Evolutionary conservation across 176 grass and related monocot species (phyloP), one percentile per base, ranked within the genome.

Genomic region (Musa acuminata): DNA sequence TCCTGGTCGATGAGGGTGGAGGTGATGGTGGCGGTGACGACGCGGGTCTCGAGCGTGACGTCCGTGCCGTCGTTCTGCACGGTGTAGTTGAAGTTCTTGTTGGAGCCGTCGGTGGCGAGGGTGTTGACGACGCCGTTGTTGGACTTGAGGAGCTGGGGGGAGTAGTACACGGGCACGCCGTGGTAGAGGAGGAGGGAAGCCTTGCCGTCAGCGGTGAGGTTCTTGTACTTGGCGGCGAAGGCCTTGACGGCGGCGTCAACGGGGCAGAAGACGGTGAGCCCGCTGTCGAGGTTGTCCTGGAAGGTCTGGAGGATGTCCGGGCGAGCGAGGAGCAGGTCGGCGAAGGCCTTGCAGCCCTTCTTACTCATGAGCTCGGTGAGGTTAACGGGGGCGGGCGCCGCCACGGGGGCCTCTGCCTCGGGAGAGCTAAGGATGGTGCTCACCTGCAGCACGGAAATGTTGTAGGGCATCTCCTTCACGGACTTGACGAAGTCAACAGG

Each of bases 31-130:
- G 68, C 72, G 20, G 51, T 78, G 52, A 96, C 17, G 74, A 27
- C 8, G 82, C 80, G 55, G 54, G 83, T 87, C 75, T 83, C 53
- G 12, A 92, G 77, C 43, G 85, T 87, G 52, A 96, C 90, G 80
- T 81, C 73, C 59, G 92, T 89, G 12, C 87, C 92, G 49, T 78
- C 64, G 64, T 96, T 89, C 89, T 92, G 89, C 52, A 96, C 82
- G 22, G 92, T 96, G 84, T 89, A 80, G 80, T 92, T 96, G 85
- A 81, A 96, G 82, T 89, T 89, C 72, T 72, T 84, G 51, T 87
- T 52, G 11, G 82, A 69, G 57, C 57, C 57, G 57, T 62, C 57
- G 17, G 57, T 62, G 57, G 67, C 67, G 26, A 69, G 29, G 27
- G 67, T 69, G 29, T 69, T 69, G 13, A 69, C 29, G 67, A 69